phyloP scores from a whole-genome alignment of 306 rosid genomes.

The Adenanthera pavonina region DNA sequence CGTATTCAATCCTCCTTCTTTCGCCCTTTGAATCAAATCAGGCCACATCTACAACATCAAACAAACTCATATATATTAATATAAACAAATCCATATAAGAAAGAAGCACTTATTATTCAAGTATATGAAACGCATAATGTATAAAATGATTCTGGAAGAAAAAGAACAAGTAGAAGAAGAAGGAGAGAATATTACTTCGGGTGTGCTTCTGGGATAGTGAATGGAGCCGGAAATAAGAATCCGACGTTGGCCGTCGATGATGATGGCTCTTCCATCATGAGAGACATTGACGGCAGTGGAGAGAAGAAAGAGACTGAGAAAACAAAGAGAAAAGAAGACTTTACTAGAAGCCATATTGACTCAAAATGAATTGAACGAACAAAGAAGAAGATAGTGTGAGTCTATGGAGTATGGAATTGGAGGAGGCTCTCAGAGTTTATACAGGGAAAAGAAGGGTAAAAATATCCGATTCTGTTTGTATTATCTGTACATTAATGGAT shows the following conservation, averaged over 20 bases:
- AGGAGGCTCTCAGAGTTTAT: neutral
- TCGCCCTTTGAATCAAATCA: constrained; percentile 52
- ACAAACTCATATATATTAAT: no score
- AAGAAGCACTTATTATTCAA: no score
- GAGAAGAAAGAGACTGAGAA: neutral
- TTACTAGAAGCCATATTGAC: neutral
- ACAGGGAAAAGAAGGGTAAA: neutral
- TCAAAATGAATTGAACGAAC: neutral
- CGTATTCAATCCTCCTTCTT: constrained; percentile 62
- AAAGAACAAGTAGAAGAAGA: neutral
- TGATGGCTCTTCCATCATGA: neutral
- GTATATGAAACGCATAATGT: no score
- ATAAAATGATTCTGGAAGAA: no score
- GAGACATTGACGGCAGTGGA: neutral
- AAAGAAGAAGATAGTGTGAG: neutral
- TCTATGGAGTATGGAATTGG: neutral
- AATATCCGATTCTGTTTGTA: no score
- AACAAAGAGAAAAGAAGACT: neutral
- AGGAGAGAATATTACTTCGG: constrained; percentile 35
- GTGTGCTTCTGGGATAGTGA: constrained; percentile 70
- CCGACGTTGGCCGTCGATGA: constrained; percentile 41
- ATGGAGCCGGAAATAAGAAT: constrained; percentile 54
- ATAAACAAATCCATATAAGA: no score
- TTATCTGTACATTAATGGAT: no score
- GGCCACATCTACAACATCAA: constrained; percentile 60